phyloP scores from a whole-genome alignment of 129 eudicot genomes.

The Glebionis coronaria region DNA sequence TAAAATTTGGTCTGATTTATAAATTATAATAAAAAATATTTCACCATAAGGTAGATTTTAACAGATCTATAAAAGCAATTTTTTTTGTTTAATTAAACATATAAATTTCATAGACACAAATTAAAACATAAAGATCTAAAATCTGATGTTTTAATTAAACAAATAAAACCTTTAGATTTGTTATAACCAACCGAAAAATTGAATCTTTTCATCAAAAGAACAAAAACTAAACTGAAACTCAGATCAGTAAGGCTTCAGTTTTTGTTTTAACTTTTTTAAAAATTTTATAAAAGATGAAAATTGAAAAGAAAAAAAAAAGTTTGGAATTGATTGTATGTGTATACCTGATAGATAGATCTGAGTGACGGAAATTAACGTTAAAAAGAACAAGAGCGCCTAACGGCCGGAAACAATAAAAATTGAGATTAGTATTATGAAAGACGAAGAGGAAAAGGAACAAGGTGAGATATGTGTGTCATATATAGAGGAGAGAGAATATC shows the following conservation, averaged over 20 bases:
- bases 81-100: too few relatives aligned
- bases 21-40: background rate
- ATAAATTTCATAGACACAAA: too few relatives aligned
- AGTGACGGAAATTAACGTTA: background rate
- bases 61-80: background rate
- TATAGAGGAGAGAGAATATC: conserved; percentile 22
- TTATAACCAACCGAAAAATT: background rate
- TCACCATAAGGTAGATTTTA: background rate
- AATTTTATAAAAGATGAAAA: background rate
- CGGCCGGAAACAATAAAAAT: too few relatives aligned
- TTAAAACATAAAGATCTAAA: conserved; percentile 6
- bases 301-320: background rate
- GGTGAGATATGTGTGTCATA: conserved; percentile 16
- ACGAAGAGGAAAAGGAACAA: conserved; percentile 15
- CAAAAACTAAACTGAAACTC: background rate
- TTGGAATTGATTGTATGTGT: background rate
- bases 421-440: too few relatives aligned
- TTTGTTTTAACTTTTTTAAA: too few relatives aligned
- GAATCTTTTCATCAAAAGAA: too few relatives aligned
- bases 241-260: background rate
- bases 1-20: background rate
- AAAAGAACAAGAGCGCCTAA: too few relatives aligned
- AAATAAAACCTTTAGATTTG: background rate
- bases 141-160: background rate
- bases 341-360: background rate